Percentiles rank a stretch among this genome's conserved stretches.
Evolutionary conservation across 331 rosid species (phyloP).

Genomic region (Quercus lobata): DNA sequence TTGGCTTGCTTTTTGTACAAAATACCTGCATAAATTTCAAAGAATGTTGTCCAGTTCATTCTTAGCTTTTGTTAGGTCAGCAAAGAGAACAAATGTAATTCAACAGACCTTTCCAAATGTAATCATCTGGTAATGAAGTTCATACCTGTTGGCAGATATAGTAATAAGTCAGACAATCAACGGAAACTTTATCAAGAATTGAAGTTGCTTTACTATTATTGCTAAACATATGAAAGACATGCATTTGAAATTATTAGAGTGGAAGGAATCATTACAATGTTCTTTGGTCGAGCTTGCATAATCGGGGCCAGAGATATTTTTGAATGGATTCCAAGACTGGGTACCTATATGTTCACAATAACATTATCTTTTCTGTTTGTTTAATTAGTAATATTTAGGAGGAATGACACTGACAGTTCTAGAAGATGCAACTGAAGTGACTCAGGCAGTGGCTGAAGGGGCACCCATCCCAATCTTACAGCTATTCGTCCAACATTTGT

Average conservation of each 20-base stretch:
- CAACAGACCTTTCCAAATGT: slow-evolving; percentile 93
- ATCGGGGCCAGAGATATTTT: slow-evolving; percentile 97
- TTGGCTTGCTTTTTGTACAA: slow-evolving; percentile 95
- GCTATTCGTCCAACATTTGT: slow-evolving; percentile 99
- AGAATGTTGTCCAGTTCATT: slow-evolving; percentile 16
- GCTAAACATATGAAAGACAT: slow-evolving; percentile 3
- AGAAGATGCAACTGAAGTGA: slow-evolving; percentile 98
- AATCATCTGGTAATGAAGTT: slow-evolving; percentile 98
- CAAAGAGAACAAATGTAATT: slow-evolving; percentile 10
- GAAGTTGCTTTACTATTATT: not conserved
- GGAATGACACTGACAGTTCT: slow-evolving; percentile 70
- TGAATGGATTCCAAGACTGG: slow-evolving; percentile 95
- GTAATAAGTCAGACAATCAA: slow-evolving; percentile 12
- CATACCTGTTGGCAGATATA: slow-evolving; percentile 67
- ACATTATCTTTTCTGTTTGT: slow-evolving; percentile 24
- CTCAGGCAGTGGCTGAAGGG: slow-evolving; percentile 98
- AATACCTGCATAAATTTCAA: slow-evolving; percentile 70
- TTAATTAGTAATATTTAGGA: slow-evolving; percentile 14
- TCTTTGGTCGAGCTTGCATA: slow-evolving; percentile 97
- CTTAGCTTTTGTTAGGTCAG: slow-evolving; percentile 13
- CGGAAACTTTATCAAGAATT: not conserved
- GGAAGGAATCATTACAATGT: slow-evolving; percentile 60
- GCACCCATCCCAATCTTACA: slow-evolving; percentile 99
- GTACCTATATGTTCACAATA: slow-evolving; percentile 59
- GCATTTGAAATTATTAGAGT: slow-evolving; percentile 4